phyloP scores from a whole-genome alignment of 805 yeast species.

The Metschnikowia noctiluminum region DNA sequence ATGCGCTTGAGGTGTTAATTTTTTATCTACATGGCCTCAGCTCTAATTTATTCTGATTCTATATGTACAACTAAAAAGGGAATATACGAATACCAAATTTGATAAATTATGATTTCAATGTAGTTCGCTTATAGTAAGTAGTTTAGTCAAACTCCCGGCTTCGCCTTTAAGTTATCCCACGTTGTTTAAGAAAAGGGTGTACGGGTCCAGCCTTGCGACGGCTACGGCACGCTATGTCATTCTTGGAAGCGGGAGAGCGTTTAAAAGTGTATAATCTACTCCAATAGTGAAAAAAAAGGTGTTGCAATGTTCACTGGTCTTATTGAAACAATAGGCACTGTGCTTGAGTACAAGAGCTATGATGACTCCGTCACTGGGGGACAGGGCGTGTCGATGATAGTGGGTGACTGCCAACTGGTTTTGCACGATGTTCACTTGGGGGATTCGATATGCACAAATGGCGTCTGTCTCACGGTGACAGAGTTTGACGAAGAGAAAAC shows the following conservation, averaged over 20 bases:
- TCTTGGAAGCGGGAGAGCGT: no score
- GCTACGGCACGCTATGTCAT: no score
- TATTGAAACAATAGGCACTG: constrained; percentile 78
- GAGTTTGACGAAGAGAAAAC: constrained; percentile 52
- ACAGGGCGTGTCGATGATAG: constrained; percentile 68
- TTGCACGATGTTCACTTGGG: constrained; percentile 85
- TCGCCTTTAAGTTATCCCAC: no score
- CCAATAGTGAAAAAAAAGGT: not conserved
- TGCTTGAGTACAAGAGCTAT: constrained; percentile 41
- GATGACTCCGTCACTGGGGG: constrained; percentile 60
- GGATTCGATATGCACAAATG: constrained; percentile 88
- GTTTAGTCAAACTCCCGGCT: no score
- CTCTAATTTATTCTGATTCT: constrained; percentile 6
- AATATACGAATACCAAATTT: constrained; percentile 3
- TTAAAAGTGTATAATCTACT: no score
- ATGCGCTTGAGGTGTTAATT: constrained; percentile 13
- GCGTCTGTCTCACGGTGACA: constrained; percentile 89
- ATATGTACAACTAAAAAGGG: constrained; percentile 4
- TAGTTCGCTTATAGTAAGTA: no score
- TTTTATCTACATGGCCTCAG: constrained; percentile 5
- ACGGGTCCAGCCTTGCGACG: no score
- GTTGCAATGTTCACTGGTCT: constrained; percentile 85
- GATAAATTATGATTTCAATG: not conserved
- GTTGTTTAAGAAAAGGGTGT: no score
- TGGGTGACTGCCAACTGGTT: constrained; percentile 59